phyloP scores from a whole-genome alignment of 2,329 filamentous ascomycete species.

The Eutypa lata region DNA sequence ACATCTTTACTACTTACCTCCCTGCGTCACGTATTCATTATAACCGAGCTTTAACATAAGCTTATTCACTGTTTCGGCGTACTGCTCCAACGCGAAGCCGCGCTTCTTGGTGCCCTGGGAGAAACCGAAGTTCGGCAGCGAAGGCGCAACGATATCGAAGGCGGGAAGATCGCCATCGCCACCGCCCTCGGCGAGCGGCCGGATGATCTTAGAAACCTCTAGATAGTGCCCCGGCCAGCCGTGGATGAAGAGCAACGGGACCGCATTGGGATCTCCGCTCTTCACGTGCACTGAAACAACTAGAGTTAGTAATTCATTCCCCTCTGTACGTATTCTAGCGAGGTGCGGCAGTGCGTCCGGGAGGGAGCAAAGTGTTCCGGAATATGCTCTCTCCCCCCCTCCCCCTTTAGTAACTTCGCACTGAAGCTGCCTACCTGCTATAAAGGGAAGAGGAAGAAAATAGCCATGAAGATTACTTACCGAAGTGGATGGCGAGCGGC shows the following conservation, averaged over 20 bases:
- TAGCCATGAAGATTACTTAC: too few species aligned
- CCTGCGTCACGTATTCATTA: conserved; percentile 45
- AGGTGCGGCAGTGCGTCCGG: too few species aligned
- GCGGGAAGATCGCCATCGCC: conserved; percentile 30
- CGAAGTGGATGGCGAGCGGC: conserved; percentile 35
- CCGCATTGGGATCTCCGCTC: conserved; percentile 25
- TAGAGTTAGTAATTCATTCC: too few species aligned
- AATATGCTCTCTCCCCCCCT: too few species aligned
- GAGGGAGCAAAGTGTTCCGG: too few species aligned
- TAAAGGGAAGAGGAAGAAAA: too few species aligned
- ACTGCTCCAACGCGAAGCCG: conserved; percentile 58
- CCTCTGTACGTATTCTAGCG: too few species aligned
- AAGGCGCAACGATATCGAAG: conserved; percentile 58
- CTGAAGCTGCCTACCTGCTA: too few species aligned
- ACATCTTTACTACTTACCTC: conserved; percentile 14
- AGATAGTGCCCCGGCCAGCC: conserved; percentile 65
- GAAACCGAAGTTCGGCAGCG: conserved; percentile 54
- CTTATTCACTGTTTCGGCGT: conserved; percentile 63
- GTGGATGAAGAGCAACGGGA: conserved; percentile 30
- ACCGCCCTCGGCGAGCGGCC: conserved; percentile 35
- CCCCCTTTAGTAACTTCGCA: too few species aligned
- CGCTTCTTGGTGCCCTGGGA: conserved; percentile 38
- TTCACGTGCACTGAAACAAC: conserved; percentile 33
- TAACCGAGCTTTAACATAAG: conserved; percentile 69
- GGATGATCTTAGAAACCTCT: conserved; percentile 62